Base-by-base conservation (phyloP, 2,329 filamentous ascomycete genomes). In the Triangularia verruculosa region DNA sequence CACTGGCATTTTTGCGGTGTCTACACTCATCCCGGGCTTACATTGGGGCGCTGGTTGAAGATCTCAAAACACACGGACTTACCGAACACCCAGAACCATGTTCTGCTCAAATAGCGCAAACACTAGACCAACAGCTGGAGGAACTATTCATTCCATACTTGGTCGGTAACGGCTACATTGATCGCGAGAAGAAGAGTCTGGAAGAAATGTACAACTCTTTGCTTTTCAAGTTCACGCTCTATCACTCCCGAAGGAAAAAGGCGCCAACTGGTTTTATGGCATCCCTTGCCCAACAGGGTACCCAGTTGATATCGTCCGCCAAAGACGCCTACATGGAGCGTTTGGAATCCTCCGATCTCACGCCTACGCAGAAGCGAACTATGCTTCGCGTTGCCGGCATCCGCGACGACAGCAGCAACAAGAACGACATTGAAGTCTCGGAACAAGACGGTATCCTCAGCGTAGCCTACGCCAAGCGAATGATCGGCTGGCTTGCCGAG, bases 401-500 rank as follows among this genome's bases (percentile, higher is more conserved):
- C 58, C 89, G 93, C 67, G 86, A 91, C 57, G 88, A 89, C 66
- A 87, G 85, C 67, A 87, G 87, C 62, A 89, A 89, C 72, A 91
- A 92, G 75, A 89, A 90, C 69, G 93, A 97, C 59, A 92, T 96
- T 63, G 93, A 96, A 73, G 90, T 98, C 30, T 89, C 89, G 0
- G 95, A 98, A 64, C 88, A 94, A 72, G 94, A 99, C 72, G 95
- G 95, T 32, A 83, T 87, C 62, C 80, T 98, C 25, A 94, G 89
- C 69, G 82, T 96, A 4, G 82, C 87, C n/a, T 93, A 91, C 74
- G 92, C 93, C n/a, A 98, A 98, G 78, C 86, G 95, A 63, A 99
- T 99, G 93, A 84, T 99, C 65, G 96, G 92, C 74, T 99, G 95
- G 95, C 81, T 99, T 47, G 95, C 95, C 2, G 95, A 99, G 79